A percentile compares a stretch with the other conserved stretches of the same genome.
Evolutionary conservation across 2,329 filamentous ascomycete species (phyloP).

Genomic region (Arthrobotrys iridis): DNA sequence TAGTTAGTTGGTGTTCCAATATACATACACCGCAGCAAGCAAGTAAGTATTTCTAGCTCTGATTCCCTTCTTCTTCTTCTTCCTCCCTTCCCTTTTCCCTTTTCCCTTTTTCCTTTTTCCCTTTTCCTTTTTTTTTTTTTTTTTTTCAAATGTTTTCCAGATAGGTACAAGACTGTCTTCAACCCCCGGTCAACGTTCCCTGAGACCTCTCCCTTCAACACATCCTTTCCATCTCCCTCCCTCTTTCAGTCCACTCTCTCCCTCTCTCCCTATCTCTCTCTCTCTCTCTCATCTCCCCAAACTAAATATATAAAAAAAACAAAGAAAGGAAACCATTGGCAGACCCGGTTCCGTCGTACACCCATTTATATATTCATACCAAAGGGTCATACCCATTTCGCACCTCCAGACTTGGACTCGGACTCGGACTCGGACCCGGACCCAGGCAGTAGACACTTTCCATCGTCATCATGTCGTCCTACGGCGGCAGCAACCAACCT

Average conservation of each 20-base stretch:
- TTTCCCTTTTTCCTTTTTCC: constrained; percentile 5
- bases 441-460: too few relatives aligned
- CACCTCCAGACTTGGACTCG: background rate
- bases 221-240: too few relatives aligned
- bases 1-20: too few relatives aligned
- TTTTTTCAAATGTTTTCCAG: too few relatives aligned
- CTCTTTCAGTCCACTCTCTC: too few relatives aligned
- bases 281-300: constrained; percentile 4
- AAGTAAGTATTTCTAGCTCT: constrained; percentile 8
- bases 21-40: too few relatives aligned
- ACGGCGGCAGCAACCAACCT: constrained; percentile 38
- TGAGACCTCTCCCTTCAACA: background rate
- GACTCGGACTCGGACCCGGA: too few relatives aligned
- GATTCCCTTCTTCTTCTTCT: constrained; percentile 24
- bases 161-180: too few relatives aligned
- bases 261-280: background rate
- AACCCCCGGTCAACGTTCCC: background rate
- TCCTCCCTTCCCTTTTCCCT: constrained; percentile 24
- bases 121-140: constrained; percentile 22
- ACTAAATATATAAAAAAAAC: too few relatives aligned
- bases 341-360: background rate
- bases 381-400: background rate
- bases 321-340: too few relatives aligned
- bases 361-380: background rate
- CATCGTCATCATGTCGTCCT: constrained; percentile 18